phyloP scores from a whole-genome alignment of 2,329 filamentous ascomycete genomes.

The Hypoxylon sp. region DNA sequence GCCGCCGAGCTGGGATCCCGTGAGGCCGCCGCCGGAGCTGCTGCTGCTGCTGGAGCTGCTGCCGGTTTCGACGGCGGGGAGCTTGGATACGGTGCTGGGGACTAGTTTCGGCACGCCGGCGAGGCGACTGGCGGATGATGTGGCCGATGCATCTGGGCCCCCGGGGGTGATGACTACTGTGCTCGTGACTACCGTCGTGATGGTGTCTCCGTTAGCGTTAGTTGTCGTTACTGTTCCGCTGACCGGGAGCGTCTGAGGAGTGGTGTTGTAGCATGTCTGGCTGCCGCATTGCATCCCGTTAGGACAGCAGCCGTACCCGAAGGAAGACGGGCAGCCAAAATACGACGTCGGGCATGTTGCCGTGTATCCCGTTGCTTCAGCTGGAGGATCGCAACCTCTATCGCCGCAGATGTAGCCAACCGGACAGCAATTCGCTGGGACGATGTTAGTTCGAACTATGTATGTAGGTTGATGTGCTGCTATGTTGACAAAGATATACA shows the following conservation, averaged over 20 bases:
- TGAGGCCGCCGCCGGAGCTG: conserved; percentile 47
- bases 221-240: conserved; percentile 57
- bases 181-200: conserved; percentile 53
- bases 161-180: conserved; percentile 47
- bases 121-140: conserved; percentile 33
- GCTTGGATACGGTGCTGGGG: conserved; percentile 55
- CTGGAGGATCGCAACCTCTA: conserved; percentile 53
- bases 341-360: conserved; percentile 55
- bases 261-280: conserved; percentile 57
- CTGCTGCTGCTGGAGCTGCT: conserved; percentile 35
- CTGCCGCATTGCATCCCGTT: conserved; percentile 58
- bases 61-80: conserved; percentile 43
- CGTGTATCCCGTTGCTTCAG: conserved; percentile 50
- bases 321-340: conserved; percentile 58
- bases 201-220: conserved; percentile 47
- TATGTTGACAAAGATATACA: too few relatives aligned
- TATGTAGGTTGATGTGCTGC: not conserved
- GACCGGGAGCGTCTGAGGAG: conserved; percentile 54
- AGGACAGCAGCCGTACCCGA: conserved; percentile 62
- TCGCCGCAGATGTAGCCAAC: conserved; percentile 54
- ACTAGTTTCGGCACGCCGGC: conserved; percentile 53
- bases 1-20: conserved; percentile 56
- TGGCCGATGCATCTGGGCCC: conserved; percentile 40
- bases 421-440: conserved; percentile 56
- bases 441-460: conserved; percentile 3